Conservation (phyloP, 352 stramenopile species). For the Hyaloperonospora arabidopsidis region DNA sequence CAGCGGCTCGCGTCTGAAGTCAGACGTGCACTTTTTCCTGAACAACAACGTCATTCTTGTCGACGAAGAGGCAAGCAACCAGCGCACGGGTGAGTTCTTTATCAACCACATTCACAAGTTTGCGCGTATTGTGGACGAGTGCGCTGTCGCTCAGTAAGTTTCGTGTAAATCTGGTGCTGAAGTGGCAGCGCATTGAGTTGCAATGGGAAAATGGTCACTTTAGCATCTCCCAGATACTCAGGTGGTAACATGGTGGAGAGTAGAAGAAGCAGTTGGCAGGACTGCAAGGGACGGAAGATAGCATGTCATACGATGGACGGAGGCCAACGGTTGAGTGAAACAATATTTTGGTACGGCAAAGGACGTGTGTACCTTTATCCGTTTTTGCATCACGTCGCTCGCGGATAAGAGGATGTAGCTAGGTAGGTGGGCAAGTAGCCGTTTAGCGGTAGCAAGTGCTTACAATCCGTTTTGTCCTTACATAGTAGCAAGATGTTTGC, state of each 20-base stretch:
- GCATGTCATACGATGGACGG: constrained; percentile 12
- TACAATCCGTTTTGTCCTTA: constrained; percentile 21
- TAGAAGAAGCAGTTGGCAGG: constrained; percentile 13
- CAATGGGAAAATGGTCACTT: constrained; percentile 18
- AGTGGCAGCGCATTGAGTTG: constrained; percentile 1
- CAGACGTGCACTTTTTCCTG: constrained; percentile 81
- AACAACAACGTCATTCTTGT: constrained; percentile 72
- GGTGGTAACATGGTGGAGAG: constrained; percentile 9
- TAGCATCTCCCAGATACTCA: constrained; percentile 8
- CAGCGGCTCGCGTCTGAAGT: constrained; percentile 49
- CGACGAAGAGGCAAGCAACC: constrained; percentile 76
- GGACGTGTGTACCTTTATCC: constrained; percentile 17
- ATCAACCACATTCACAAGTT: constrained; percentile 86
- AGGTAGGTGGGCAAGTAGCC: constrained; percentile 24
- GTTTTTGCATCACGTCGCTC: constrained; percentile 16
- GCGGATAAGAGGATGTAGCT: constrained; percentile 14
- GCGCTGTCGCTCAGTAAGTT: constrained; percentile 45
- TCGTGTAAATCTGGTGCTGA: constrained; percentile 9
- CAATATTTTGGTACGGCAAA: constrained; percentile 13
- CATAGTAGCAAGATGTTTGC: not conserved
- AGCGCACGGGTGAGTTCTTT: constrained; percentile 86
- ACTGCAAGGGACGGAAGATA: constrained; percentile 23
- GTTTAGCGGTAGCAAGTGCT: constrained; percentile 21
- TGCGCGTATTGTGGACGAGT: constrained; percentile 80
- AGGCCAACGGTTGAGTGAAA: constrained; percentile 10